Base-by-base conservation (phyloP, 305 asterid genomes). In the Fraxinus floribunda region DNA sequence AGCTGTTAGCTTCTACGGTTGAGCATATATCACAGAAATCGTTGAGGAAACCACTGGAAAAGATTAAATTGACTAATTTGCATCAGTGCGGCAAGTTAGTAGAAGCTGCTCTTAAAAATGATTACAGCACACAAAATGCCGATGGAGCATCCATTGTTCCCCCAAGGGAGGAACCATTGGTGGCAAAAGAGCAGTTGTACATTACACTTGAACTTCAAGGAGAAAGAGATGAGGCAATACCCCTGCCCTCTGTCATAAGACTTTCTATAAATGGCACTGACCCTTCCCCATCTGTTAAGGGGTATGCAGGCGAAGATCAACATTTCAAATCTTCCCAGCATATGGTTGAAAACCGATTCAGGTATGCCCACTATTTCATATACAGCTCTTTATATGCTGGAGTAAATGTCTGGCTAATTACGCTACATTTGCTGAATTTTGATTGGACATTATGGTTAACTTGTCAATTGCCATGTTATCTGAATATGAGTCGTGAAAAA, bases 21-120 rank as follows among this genome's bases (percentile, higher is more conserved):
- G 82, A 87, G 84, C 84, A 77, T 62, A 78, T 62, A 13, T 79
- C 83, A 71, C 83, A 87, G 52, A 81, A 68, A 79, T 81, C 87
- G 52, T 39, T 35, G 77, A 83, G 80, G 46, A 86, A 87, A 81
- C 79, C 87, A 49, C 80, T 87, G n/a, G 89, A 86, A 79, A 86
- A 76, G 85, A 77, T 88, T 86, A 88, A 86, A 71, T 92, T 95
- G 76, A 83, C 92, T 80, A 97, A 92, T 88, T 84, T 88, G 88
- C 85, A 78, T 73, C 91, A 85, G 77, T 91, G 95, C 82, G 89
- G 92, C 83, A 93, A 91, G 85, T 90, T 97, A 86, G 94, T 97
- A 74, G 90, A 90, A 49, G 90, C 92, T 82, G 97, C 97, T 62
- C 91, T 97, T 60, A 73, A 80, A 83, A 79, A 83, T 74, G 87